phyloP scores from a whole-genome alignment of 306 rosid genomes.

The Castanospermum australe region DNA sequence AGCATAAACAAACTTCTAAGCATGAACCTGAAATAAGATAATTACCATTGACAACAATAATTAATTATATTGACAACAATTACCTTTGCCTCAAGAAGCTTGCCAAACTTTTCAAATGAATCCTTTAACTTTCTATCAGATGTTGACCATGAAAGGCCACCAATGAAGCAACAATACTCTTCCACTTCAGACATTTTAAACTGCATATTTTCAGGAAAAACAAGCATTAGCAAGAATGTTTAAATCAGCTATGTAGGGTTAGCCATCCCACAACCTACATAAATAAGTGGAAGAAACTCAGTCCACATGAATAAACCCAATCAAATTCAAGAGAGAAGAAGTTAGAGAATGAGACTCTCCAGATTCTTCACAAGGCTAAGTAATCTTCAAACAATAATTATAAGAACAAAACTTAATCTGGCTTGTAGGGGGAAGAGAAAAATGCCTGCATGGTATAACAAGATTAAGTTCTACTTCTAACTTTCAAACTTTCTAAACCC shows the following conservation, averaged over 20 bases:
- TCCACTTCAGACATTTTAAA: slow-evolving; percentile 72
- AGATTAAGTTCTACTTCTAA: neutral
- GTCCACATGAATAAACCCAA: neutral
- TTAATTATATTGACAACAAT: neutral
- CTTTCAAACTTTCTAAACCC: too few species aligned
- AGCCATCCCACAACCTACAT: neutral
- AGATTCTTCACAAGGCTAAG: neutral
- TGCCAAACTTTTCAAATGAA: slow-evolving; percentile 89
- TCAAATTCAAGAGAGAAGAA: neutral
- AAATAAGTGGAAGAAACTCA: slow-evolving; percentile 19
- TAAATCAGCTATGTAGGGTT: neutral
- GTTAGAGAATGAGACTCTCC: neutral
- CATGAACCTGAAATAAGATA: neutral
- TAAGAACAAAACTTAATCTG: neutral
- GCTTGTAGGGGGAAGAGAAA: neutral
- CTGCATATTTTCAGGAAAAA: slow-evolving; percentile 38
- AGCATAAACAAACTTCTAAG: slow-evolving; percentile 14
- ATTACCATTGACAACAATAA: neutral
- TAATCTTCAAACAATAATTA: neutral
- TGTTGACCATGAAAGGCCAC: slow-evolving; percentile 98
- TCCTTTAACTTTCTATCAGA: slow-evolving; percentile 83
- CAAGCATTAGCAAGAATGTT: neutral
- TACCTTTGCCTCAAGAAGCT: slow-evolving; percentile 98
- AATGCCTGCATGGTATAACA: neutral
- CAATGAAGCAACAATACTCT: slow-evolving; percentile 93